Evolutionary conservation across 768 basidiomycete genomes (phyloP).

Genomic region (Multifurca ochricompacta): DNA sequence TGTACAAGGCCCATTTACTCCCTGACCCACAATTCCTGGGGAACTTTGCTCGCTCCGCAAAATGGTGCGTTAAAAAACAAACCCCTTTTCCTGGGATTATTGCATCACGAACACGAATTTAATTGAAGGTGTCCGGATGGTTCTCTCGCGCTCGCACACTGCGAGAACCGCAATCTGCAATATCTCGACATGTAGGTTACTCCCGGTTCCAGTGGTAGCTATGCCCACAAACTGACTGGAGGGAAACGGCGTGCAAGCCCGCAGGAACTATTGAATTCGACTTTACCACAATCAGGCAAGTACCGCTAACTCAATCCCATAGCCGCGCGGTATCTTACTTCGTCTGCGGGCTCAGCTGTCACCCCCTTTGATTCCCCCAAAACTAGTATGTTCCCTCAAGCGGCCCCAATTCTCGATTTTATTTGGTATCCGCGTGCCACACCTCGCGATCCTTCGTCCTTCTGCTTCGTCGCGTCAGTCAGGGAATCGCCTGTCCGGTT

Average conservation of each 20-base stretch:
- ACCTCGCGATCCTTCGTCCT: slow-evolving; percentile 47
- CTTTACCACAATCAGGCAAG: slow-evolving; percentile 3
- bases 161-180: slow-evolving; percentile 63
- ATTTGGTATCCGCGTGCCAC: slow-evolving; percentile 82
- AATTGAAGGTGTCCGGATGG: slow-evolving; percentile 66
- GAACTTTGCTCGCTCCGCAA: slow-evolving; percentile 21
- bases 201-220: not conserved
- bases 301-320: not conserved
- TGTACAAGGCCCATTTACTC: not conserved
- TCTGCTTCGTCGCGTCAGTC: slow-evolving; percentile 78
- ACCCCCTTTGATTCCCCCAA: slow-evolving; percentile 6
- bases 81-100: not conserved
- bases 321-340: not conserved
- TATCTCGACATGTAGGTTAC: slow-evolving; percentile 41
- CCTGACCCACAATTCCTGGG: slow-evolving; percentile 8
- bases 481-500: slow-evolving; percentile 82
- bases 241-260: not conserved
- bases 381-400: slow-evolving; percentile 34
- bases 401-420: slow-evolving; percentile 70
- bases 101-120: not conserved
- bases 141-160: slow-evolving; percentile 53
- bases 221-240: not conserved
- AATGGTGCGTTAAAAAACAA: slow-evolving; percentile 15
- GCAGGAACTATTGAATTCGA: slow-evolving; percentile 1
- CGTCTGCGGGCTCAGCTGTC: not conserved